Conservation (phyloP, 768 basidiomycete species). For the Pleurotus cornucopiae region DNA sequence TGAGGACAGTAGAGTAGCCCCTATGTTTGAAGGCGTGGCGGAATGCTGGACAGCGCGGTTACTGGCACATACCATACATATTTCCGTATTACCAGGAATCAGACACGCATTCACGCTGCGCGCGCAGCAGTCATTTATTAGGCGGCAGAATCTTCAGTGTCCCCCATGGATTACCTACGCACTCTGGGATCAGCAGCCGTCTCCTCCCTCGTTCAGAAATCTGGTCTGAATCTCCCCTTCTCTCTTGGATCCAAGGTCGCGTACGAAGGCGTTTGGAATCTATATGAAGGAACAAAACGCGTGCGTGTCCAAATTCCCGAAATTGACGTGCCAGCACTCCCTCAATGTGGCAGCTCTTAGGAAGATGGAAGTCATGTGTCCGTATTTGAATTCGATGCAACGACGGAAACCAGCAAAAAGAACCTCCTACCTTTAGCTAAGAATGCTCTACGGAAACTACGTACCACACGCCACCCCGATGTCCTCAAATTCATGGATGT, state of each 20-base stretch:
- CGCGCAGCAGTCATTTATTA: too few species aligned
- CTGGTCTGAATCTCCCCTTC: slow-evolving; percentile 87
- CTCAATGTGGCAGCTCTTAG: slow-evolving; percentile 35
- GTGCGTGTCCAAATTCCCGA: slow-evolving; percentile 36
- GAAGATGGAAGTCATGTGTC: slow-evolving; percentile 86
- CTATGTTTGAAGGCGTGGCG: too few species aligned
- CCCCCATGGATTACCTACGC: slow-evolving; percentile 76
- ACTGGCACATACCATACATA: too few species aligned
- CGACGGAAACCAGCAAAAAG: slow-evolving; percentile 46
- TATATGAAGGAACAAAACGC: slow-evolving; percentile 87
- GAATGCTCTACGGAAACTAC: slow-evolving; percentile 86
- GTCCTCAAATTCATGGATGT: slow-evolving; percentile 94
- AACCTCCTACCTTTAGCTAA: slow-evolving; percentile 72
- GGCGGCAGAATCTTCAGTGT: too few species aligned
- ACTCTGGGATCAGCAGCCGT: slow-evolving; percentile 83
- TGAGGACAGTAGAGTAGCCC: too few species aligned
- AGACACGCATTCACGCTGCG: too few species aligned
- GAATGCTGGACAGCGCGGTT: too few species aligned
- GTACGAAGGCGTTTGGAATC: slow-evolving; percentile 73
- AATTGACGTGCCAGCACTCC: not conserved
- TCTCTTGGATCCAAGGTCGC: slow-evolving; percentile 73
- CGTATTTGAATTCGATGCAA: slow-evolving; percentile 88
- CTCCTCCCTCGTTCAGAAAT: slow-evolving; percentile 88
- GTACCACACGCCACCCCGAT: slow-evolving; percentile 92
- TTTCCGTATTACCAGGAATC: too few species aligned